Evolutionary conservation across 179 eudicot genomes (phyloP), one percentile per base, ranked within the genome.

Genomic region (Silene coronaria): DNA sequence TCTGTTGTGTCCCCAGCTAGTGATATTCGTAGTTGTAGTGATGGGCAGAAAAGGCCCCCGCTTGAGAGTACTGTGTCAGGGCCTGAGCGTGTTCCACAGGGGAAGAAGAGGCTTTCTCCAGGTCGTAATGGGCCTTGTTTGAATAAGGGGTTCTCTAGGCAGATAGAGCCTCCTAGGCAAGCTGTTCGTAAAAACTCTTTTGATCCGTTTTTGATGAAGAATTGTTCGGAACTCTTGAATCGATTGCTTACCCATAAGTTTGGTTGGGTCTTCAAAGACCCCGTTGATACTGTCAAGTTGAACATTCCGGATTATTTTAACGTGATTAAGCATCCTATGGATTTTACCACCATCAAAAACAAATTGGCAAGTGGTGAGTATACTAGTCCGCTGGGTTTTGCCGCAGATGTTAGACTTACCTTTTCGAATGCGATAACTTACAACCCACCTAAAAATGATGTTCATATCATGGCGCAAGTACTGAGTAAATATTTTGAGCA

Each of bases 261-360:
- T 84, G 88, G 82, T 71, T 87, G 91, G 89, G 93, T 89, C 24
- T 92, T 92, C 59, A 92, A 91, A 22, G 55, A 77, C 22, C 96
- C 96, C 23, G 97, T 92, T 70, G 93, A 90, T 78, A 85, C 81
- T 23, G 91, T 88, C 9, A 84, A 82, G 84, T 83, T 89, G 76
- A 89, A 89, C 32, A 83, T 90, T 64, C 97, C 96, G 0, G 94
- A 92, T 80, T 91, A 92, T 79, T 87, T 79, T 22, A 78, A 70
- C 67, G 86, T 91, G 4, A 91, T 91, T 19, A 91, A 92, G 82
- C 85, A 88, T 74, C 95, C 97, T 2, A 92, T 91, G 91, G 96
- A 92, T 86, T 81, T 92, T 55, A 89, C 96, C 73, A 91, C 92
- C 14, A 74, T 92, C 36, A 91, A 86, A 73, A 75, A 61, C 27